Evolutionary conservation across 2,329 filamentous ascomycete genomes (phyloP), one percentile per base, ranked within the genome.

Genomic region (Reticulascus tulasneorum): DNA sequence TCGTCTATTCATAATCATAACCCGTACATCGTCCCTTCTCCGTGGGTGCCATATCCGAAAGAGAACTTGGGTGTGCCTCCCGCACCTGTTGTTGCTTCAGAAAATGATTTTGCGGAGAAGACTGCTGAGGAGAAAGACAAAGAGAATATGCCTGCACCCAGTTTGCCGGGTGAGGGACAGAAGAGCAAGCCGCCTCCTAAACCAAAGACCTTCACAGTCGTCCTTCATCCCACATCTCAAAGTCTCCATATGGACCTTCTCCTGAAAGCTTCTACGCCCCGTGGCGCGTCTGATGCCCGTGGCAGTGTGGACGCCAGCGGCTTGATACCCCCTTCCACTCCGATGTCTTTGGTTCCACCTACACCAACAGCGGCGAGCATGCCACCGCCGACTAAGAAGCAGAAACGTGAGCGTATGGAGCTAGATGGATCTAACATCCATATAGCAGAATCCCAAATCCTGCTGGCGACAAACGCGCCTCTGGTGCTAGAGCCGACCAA

Each of bases 1-100:
- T 91, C 86, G 45, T 96, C 90, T 1, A 83, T 98, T 28, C 90
- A 98, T 60, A 95, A 94, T 58, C 86, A 90, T 58, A 95, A 89
- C 53, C 81, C 82, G 42, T 93, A 88, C 52, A 73, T 97, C 30
- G 96, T 90, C 0, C 93, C 91, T 1, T 97, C 93, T 1, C 79
- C 90, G 0, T 89, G 84, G 55, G 85, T 79, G 1, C 82, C 87
- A 1, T 94, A 83, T 54, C 87, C 83, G 27, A 75, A 73, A 44
- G 70, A 73, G 51, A 66, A 54, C 31, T 52, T 50, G n/a, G 42
- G 38, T 17, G 17, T 36, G 10, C 37, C 40, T 7, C 31, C 42
- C 9, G 35, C 34, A 12, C 15, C 23, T 9, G 45, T 33, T 19
- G 44, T 52, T 6, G 40, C 47, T 3, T 29, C 53, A 4, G 53